Evolutionary conservation across 2,329 filamentous ascomycete genomes (phyloP), one percentile per base, ranked within the genome.

Genomic region (Aspergillus neoniger): DNA sequence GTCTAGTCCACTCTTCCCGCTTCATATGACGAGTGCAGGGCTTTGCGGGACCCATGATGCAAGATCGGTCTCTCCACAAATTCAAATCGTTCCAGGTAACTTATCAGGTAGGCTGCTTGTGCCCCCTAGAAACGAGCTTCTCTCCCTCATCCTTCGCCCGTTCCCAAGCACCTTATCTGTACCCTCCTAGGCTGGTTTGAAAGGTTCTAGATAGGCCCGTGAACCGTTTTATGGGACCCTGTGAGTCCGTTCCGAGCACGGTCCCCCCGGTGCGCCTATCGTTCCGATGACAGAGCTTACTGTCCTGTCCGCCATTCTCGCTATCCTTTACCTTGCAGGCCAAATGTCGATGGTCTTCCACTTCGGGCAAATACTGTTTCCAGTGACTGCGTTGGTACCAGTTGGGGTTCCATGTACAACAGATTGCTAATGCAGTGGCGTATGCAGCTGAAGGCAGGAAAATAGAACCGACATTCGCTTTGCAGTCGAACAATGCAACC

Each of bases 171-270:
- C 43, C 28, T 47, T 55, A 47, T 55, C 53, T 55, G 41, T 28
- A 32, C 25, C 39, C 25, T 36, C 39, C 41, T 36, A 55, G 53
- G 14, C 53, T 10, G 14, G 19, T 55, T 55, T 44, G 8, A 47
- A 55, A 55, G 38, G 43, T 55, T 30, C 28, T 30, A 28, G n/a
- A 41, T 47, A 47, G 53, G 53, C 30, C 53, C 25, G 53, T 55
- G 53, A 55, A 55, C 53, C 53, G 53, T 55, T 55, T 28, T 55
- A 44, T 36, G 53, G 43, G 14, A 17, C 53, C 28, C 39, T 55
- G 53, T 32, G 41, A 14, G 39, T n/a, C 43, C 39, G 25, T 55
- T 21, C 14, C 43, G 53, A 44, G 53, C 39, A 47, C 39, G 32
- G 53, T 55, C 53, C 53, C 44, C 41, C 28, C 38, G 53, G 43